Conservation (phyloP, 768 basidiomycete species). For the Hypholoma sublateritium region DNA sequence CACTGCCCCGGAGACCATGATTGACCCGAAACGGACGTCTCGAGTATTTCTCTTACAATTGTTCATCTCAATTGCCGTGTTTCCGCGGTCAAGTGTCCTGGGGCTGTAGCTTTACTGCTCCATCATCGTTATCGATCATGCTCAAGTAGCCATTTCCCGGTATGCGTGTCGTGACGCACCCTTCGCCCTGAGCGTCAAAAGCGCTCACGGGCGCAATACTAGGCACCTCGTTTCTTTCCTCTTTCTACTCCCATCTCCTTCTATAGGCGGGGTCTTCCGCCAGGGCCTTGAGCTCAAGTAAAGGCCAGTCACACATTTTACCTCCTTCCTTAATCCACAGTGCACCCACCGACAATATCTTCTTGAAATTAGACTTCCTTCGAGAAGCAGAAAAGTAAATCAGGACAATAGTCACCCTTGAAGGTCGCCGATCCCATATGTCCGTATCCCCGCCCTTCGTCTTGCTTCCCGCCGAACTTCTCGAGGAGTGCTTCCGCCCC, state of each 20-base stretch:
- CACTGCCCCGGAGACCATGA: background rate
- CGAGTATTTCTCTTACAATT: background rate
- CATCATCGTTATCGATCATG: background rate
- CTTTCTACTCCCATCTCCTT: conserved; percentile 1
- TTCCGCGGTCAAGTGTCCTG: background rate
- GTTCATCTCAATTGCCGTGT: background rate
- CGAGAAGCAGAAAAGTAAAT: background rate
- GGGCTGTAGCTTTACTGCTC: background rate
- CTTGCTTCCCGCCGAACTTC: conserved; percentile 11
- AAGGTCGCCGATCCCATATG: background rate
- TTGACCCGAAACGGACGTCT: background rate
- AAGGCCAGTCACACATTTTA: background rate
- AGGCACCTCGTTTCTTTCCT: conserved; percentile 3
- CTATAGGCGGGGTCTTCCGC: background rate
- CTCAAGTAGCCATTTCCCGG: background rate
- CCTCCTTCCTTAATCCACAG: background rate
- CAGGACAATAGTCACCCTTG: background rate
- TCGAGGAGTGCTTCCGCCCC: conserved; percentile 12
- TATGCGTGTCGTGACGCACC: conserved; percentile 7
- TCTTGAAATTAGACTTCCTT: background rate
- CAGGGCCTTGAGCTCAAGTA: background rate
- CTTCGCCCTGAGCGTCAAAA: conserved; percentile 11
- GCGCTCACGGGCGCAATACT: conserved; percentile 8
- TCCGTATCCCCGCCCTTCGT: background rate
- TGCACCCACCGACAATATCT: background rate